A percentile compares a stretch with the other conserved stretches of the same genome.
Evolutionary conservation across 257 asterid genomes (phyloP).

Genomic region (Penstemon barbatus): DNA sequence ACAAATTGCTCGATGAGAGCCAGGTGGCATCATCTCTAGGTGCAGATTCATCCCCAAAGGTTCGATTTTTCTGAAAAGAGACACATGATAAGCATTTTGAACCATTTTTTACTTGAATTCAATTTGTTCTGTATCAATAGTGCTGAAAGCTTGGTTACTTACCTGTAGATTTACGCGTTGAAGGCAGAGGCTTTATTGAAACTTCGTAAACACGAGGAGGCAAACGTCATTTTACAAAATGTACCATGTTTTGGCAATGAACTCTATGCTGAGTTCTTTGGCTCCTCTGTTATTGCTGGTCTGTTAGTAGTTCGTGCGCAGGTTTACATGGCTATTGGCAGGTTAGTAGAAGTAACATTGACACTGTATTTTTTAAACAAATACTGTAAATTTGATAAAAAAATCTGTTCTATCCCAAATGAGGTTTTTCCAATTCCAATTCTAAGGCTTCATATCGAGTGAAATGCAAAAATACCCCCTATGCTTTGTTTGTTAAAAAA

Average conservation of each 20-base stretch:
- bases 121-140: not conserved
- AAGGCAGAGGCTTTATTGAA: slow-evolving; percentile 60
- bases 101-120: too few relatives aligned
- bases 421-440: too few relatives aligned
- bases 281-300: slow-evolving; percentile 40
- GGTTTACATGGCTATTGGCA: slow-evolving; percentile 52
- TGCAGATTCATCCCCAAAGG: slow-evolving; percentile 70
- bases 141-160: not conserved
- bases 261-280: slow-evolving; percentile 37
- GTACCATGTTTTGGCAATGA: slow-evolving; percentile 32
- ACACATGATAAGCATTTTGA: too few relatives aligned
- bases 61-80: slow-evolving; percentile 13
- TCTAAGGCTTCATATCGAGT: too few relatives aligned
- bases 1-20: slow-evolving; percentile 37
- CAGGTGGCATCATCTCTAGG: slow-evolving; percentile 43
- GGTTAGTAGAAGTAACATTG: slow-evolving; percentile 35
- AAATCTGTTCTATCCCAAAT: too few relatives aligned
- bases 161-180: slow-evolving; percentile 50
- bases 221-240: slow-evolving; percentile 35
- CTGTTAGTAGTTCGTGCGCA: slow-evolving; percentile 40
- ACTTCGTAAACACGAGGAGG: slow-evolving; percentile 58
- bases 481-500: too few relatives aligned
- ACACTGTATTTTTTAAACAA: not conserved
- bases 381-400: too few relatives aligned
- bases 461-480: too few relatives aligned